Percentiles rank a stretch among this genome's conserved stretches.
These are phyloP conservation scores for Gaertneriomyces sp. DNA, from an alignment of 192 early-diverging fungal species.

Conservation along the genomic window DNA sequence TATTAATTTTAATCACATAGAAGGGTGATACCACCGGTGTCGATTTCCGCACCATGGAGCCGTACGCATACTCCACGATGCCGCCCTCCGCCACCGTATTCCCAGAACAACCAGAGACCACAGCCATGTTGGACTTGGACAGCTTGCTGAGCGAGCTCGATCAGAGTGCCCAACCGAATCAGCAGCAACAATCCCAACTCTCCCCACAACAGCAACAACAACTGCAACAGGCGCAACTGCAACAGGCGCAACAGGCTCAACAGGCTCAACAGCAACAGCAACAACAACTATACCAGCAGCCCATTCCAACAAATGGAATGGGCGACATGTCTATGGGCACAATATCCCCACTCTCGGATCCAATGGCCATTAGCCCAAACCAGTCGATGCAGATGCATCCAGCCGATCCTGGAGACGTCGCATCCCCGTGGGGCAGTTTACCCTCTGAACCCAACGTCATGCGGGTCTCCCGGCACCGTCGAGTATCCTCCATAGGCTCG, in stretches of 20 bases:
- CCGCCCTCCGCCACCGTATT: too few relatives aligned
- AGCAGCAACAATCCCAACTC: not conserved
- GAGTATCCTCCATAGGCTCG: slow-evolving; percentile 25
- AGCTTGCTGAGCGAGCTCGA: too few relatives aligned
- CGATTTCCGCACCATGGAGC: too few relatives aligned
- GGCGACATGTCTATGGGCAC: not conserved
- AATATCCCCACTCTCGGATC: not conserved
- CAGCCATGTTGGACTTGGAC: too few relatives aligned
- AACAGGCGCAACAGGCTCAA: not conserved
- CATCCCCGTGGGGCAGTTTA: slow-evolving; percentile 22
- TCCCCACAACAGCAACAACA: not conserved
- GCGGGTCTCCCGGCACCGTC: slow-evolving; percentile 16
- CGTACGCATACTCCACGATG: too few relatives aligned
- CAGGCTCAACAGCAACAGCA: slow-evolving; percentile 4
- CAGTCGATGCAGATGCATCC: not conserved
- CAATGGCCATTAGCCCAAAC: not conserved
- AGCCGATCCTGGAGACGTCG: not conserved
- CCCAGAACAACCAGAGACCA: too few relatives aligned
- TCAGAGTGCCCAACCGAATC: not conserved
- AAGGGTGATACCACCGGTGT: too few relatives aligned
- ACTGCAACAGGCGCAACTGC: not conserved
- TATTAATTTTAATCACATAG: too few relatives aligned
- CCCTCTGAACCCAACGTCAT: slow-evolving; percentile 30
- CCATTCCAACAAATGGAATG: not conserved
- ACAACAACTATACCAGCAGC: not conserved